phyloP scores from a whole-genome alignment of 1,139 yeast species.

The Yamadazyma oceani region DNA sequence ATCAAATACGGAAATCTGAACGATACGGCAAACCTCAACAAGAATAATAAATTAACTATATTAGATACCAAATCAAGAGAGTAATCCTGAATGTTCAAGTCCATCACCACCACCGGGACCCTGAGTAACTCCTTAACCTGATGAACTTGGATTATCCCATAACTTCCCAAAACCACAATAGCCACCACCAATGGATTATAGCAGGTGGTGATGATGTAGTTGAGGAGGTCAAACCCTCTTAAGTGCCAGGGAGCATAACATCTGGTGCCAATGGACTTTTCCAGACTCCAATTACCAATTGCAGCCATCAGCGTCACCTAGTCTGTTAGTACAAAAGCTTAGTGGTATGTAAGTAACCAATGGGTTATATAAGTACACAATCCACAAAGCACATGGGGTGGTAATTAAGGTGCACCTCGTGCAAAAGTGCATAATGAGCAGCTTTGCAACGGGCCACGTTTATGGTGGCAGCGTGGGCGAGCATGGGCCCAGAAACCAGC shows the following conservation, averaged over 20 bases:
- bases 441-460: too few relatives aligned
- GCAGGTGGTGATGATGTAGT: conserved; percentile 2
- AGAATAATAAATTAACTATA: conserved; percentile 8
- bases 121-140: conserved; percentile 1
- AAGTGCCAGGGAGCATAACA: conserved; percentile 6
- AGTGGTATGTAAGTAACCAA: too few relatives aligned
- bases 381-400: too few relatives aligned
- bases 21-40: conserved; percentile 6
- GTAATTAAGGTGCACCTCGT: too few relatives aligned
- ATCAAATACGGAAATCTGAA: background rate
- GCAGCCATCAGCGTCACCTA: too few relatives aligned
- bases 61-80: conserved; percentile 8
- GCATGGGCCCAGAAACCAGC: too few relatives aligned
- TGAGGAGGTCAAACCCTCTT: conserved; percentile 4
- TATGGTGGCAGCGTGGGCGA: too few relatives aligned
- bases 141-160: conserved; percentile 3
- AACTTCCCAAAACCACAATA: conserved; percentile 1
- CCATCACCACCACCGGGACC: background rate
- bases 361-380: too few relatives aligned
- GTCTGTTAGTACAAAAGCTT: too few relatives aligned
- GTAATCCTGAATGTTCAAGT: conserved; percentile 2
- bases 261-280: background rate
- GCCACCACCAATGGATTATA: conserved; percentile 7
- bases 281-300: too few relatives aligned
- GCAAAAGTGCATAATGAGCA: too few relatives aligned